These are phyloP conservation scores for Olyra latifolia DNA, from an alignment of 176 grass and related monocot species.

Conservation along the genomic window DNA sequence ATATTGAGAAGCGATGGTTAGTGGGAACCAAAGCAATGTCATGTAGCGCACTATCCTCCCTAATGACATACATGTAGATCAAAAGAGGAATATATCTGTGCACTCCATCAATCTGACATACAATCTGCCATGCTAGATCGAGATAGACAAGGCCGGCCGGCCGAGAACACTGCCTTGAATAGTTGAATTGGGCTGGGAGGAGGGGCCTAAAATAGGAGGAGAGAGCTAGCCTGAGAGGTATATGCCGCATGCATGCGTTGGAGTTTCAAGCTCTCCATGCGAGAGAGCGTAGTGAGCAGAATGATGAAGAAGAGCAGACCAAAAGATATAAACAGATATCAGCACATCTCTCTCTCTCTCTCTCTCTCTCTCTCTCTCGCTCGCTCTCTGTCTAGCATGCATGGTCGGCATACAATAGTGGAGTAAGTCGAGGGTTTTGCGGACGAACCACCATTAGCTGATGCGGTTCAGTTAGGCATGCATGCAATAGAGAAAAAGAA, in stretches of 20 bases:
- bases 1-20: background rate
- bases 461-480: constrained; percentile 27
- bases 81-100: background rate
- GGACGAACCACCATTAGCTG: constrained; percentile 18
- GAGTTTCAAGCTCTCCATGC: constrained; percentile 49
- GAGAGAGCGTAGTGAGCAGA: constrained; percentile 63
- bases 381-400: constrained; percentile 33
- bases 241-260: constrained; percentile 5
- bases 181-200: background rate
- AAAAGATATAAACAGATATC: constrained; percentile 47
- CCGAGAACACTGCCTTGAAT: background rate
- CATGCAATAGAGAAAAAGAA: background rate
- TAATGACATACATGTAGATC: constrained; percentile 16
- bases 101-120: background rate
- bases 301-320: constrained; percentile 65
- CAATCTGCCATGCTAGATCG: constrained; percentile 2
- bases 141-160: background rate
- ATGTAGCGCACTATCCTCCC: background rate
- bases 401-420: constrained; percentile 46
- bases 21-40: background rate
- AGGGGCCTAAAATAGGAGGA: constrained; percentile 35
- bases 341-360: constrained; percentile 5
- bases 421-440: constrained; percentile 46
- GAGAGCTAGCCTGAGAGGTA: background rate
- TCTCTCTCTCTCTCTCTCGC: background rate